Evolutionary conservation across 78 protist species (phyloP), one percentile per base, ranked within the genome.

Genomic region (Creolimax fragrantissima): DNA sequence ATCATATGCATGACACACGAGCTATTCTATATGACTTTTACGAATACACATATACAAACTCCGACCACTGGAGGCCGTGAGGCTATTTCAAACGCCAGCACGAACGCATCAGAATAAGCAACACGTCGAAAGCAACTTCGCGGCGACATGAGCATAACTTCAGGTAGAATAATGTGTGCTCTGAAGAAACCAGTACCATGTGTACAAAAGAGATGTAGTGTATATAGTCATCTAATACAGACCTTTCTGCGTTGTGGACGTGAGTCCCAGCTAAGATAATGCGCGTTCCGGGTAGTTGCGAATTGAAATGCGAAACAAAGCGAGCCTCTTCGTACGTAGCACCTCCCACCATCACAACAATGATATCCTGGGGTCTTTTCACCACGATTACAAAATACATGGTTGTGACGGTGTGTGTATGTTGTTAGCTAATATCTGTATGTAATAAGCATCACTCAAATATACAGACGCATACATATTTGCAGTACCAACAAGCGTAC

Each of bases 271-370:
- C 97, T 7, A 97, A 81, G 5, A 96, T 67, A 5, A 96, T 88
- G 44, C 92, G 89, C 42, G 85, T 32, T 3, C 94, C 95, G 3
- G 66, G 88, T 42, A 45, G 43, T 58, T 66, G 17, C 3, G 39
- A 35, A 91, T 97, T 96, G 90, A 96, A 90, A 39, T 81, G 42
- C 85, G 32, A 44, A 7, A 96, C 97, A 3, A 24, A n/a, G 39
- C 43, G 41, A 3, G 98, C 98, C 89, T 97, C 99, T 92, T 98
- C 99, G 94, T 89, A 98, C 3, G 99, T 97, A 5, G 84, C 92
- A 43, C 99, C 99, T 5, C 98, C 99, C 81, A 94, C 95, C 36
- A 96, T 37, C 41, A 97, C 95, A 41, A 97, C 90, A 44, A 98
- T 96, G 35, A 98, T 84, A 42, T 97, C 97, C 11, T 41, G 36